Percentiles rank a stretch among this genome's conserved stretches.
phyloP scores from a whole-genome alignment of 2,329 filamentous ascomycete species.

The Trichoderma brevicompactum region DNA sequence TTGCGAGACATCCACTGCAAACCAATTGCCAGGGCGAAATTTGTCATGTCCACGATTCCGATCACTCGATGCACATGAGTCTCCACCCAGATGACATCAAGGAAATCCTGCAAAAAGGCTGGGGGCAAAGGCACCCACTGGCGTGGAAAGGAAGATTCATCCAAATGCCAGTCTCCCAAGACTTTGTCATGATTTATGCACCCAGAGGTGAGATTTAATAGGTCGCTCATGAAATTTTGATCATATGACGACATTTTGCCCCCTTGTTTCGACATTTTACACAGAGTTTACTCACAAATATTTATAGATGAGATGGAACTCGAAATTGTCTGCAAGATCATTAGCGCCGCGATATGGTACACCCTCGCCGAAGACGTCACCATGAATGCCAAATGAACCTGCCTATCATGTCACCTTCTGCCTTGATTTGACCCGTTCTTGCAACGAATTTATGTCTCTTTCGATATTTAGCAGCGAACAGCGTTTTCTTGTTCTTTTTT shows the following conservation, averaged over 20 bases:
- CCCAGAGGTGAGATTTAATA: conserved; percentile 57
- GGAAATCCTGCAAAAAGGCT: conserved; percentile 72
- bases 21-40: conserved; percentile 80
- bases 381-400: conserved; percentile 33
- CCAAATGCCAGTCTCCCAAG: conserved; percentile 69
- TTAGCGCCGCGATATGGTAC: conserved; percentile 76
- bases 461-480: background rate
- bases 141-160: conserved; percentile 67
- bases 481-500: background rate
- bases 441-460: background rate
- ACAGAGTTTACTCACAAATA: conserved; percentile 1
- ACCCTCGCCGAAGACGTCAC: conserved; percentile 53
- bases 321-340: conserved; percentile 67
- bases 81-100: conserved; percentile 79
- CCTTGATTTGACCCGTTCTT: background rate
- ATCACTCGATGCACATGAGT: conserved; percentile 78
- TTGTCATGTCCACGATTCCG: conserved; percentile 76
- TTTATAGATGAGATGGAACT: conserved; percentile 66
- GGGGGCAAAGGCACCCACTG: conserved; percentile 74
- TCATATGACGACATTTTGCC: background rate
- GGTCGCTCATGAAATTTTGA: background rate
- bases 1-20: conserved; percentile 67
- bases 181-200: conserved; percentile 83
- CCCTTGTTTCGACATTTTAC: background rate
- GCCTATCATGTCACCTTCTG: background rate